Evolutionary conservation across 2,329 filamentous ascomycete genomes (phyloP).

Genomic region (Fusarium scirpi): DNA sequence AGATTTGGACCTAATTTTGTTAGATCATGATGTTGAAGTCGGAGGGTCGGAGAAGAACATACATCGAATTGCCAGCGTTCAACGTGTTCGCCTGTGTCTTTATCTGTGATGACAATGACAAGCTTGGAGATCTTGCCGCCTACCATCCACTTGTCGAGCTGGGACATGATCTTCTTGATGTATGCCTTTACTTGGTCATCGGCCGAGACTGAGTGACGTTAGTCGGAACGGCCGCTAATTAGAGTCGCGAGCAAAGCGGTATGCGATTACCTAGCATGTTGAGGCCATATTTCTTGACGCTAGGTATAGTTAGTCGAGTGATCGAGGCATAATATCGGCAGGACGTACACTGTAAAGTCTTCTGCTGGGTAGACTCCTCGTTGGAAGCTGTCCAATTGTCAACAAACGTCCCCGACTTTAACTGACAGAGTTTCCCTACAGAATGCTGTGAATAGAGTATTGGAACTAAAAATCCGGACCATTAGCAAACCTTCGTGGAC

Average conservation of each 20-base stretch:
- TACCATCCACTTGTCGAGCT: slow-evolving; percentile 98
- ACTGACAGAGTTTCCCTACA: slow-evolving; percentile 63
- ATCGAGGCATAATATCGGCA: neutral
- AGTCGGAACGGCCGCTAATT: neutral
- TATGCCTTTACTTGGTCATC: slow-evolving; percentile 99
- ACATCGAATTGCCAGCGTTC: slow-evolving; percentile 99
- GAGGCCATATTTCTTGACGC: slow-evolving; percentile 98
- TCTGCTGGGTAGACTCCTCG: slow-evolving; percentile 89
- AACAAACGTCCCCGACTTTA: neutral
- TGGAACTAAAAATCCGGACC: slow-evolving; percentile 74
- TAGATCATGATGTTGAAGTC: neutral
- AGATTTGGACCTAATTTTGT: slow-evolving; percentile 33
- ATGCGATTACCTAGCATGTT: slow-evolving; percentile 83
- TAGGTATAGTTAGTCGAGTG: slow-evolving; percentile 31
- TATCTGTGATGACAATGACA: slow-evolving; percentile 95
- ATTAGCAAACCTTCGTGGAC: slow-evolving; percentile 31
- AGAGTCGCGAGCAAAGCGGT: too few relatives aligned
- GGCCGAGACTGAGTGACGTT: slow-evolving; percentile 73
- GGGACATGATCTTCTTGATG: slow-evolving; percentile 99
- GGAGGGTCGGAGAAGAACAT: slow-evolving; percentile 35
- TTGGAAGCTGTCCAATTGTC: slow-evolving; percentile 75
- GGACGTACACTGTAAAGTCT: slow-evolving; percentile 87
- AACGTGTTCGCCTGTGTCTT: slow-evolving; percentile 95
- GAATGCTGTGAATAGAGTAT: slow-evolving; percentile 97
- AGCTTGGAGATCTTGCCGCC: slow-evolving; percentile 97